These are phyloP conservation scores for Aspergillus pseudonomiae DNA, from an alignment of 2,329 filamentous ascomycete species.

Conservation along the genomic window DNA sequence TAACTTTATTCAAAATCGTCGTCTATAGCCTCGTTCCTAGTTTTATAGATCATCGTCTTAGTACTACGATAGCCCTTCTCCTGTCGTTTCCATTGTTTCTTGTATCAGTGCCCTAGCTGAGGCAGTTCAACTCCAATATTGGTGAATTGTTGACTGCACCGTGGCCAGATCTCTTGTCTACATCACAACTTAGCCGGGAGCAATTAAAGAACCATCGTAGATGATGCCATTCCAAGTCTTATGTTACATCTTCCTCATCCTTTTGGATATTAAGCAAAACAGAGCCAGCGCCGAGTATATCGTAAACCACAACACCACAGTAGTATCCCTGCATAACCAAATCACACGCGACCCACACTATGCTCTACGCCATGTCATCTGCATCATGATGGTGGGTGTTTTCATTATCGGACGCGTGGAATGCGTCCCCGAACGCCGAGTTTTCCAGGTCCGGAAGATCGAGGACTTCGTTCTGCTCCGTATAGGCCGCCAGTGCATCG, in stretches of 20 bases:
- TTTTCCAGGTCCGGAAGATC: conserved; percentile 70
- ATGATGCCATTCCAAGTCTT: conserved; percentile 1
- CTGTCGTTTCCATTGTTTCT: too few relatives aligned
- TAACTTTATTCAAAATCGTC: too few relatives aligned
- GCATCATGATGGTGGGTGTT: conserved; percentile 44
- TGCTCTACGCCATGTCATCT: conserved; percentile 42
- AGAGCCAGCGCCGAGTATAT: not conserved
- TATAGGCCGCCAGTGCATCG: conserved; percentile 70
- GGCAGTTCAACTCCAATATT: too few relatives aligned
- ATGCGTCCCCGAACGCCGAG: conserved; percentile 81
- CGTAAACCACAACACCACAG: conserved; percentile 2
- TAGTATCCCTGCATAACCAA: conserved; percentile 1
- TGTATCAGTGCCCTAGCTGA: too few relatives aligned
- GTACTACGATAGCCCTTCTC: too few relatives aligned
- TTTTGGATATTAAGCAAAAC: not conserved
- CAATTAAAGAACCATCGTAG: not conserved
- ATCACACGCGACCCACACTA: not conserved
- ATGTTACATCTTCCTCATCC: conserved; percentile 6
- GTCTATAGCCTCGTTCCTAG: too few relatives aligned
- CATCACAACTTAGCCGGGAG: not conserved
- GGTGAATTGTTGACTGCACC: too few relatives aligned
- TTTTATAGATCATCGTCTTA: too few relatives aligned
- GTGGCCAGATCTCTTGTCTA: too few relatives aligned
- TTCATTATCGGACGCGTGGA: conserved; percentile 62
- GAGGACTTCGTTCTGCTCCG: conserved; percentile 57